Percentiles rank a stretch among this genome's conserved stretches.
These are phyloP conservation scores for Pichia pseudocactophila DNA, from an alignment of 805 yeast species.

Conservation along the genomic window DNA sequence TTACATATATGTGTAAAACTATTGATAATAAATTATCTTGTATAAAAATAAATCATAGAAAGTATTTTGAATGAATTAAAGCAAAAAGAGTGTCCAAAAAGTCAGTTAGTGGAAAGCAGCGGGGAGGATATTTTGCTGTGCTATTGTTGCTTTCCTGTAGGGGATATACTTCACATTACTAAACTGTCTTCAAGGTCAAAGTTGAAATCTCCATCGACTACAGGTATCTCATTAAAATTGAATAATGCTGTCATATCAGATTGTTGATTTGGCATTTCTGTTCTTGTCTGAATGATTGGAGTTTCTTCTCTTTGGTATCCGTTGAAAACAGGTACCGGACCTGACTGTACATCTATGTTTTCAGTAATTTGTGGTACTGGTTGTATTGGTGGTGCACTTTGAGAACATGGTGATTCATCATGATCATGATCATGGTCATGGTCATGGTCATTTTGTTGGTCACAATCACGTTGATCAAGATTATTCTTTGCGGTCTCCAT, in stretches of 20 bases:
- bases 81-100: background rate
- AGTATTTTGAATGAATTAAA: no score
- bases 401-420: no score
- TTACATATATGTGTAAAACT: no score
- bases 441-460: no score
- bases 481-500: background rate
- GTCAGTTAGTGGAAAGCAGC: background rate
- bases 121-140: background rate
- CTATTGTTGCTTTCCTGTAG: background rate
- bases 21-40: no score
- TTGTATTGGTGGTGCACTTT: no score
- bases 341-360: background rate
- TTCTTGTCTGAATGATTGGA: background rate
- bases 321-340: background rate
- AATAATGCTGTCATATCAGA: background rate
- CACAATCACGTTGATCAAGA: background rate
- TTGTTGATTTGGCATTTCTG: background rate
- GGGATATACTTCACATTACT: slow-evolving; percentile 2
- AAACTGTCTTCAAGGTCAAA: slow-evolving; percentile 10
- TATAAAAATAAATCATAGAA: no score
- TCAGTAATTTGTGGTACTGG: background rate
- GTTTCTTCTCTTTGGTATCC: background rate
- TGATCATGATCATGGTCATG: no score
- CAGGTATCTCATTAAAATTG: slow-evolving; percentile 5
- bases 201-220: slow-evolving; percentile 4